Conservation (phyloP, 768 basidiomycete genomes). For the Podaxis sp. region DNA sequence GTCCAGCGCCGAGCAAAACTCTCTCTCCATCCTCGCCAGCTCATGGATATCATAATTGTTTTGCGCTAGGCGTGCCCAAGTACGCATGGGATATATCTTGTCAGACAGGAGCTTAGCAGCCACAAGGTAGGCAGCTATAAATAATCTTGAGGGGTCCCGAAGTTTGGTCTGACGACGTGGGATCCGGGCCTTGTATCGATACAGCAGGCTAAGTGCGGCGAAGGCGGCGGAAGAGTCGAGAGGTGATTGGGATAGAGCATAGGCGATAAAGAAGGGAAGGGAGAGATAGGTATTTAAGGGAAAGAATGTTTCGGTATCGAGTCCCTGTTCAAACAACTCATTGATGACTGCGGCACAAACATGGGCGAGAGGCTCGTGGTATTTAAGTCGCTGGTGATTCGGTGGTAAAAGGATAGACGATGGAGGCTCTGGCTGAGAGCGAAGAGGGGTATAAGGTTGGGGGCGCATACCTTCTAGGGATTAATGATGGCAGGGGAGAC, state of each 20-base stretch:
- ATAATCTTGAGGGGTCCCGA: slow-evolving; percentile 6
- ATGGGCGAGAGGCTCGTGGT: background rate
- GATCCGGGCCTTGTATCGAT: background rate
- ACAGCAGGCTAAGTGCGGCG: slow-evolving; percentile 5
- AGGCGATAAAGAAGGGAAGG: slow-evolving; percentile 8
- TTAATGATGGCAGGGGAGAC: background rate
- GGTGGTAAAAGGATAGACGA: background rate
- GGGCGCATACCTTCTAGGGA: background rate
- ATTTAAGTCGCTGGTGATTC: slow-evolving; percentile 1
- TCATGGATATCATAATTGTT: slow-evolving; percentile 8
- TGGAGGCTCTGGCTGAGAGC: background rate
- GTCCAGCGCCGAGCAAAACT: slow-evolving; percentile 3
- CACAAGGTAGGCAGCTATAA: slow-evolving; percentile 8
- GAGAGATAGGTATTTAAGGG: background rate
- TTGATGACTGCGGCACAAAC: slow-evolving; percentile 5
- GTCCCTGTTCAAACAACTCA: background rate
- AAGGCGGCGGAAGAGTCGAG: background rate
- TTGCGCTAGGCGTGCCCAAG: slow-evolving; percentile 6
- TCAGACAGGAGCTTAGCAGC: slow-evolving; percentile 8
- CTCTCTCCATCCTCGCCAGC: slow-evolving; percentile 5
- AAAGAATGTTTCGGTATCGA: background rate
- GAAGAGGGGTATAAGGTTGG: background rate
- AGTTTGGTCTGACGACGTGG: background rate
- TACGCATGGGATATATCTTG: slow-evolving; percentile 6
- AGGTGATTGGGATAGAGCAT: slow-evolving; percentile 7